phyloP scores from a whole-genome alignment of 2,329 filamentous ascomycete genomes.

The Paraconiothyrium sp. region DNA sequence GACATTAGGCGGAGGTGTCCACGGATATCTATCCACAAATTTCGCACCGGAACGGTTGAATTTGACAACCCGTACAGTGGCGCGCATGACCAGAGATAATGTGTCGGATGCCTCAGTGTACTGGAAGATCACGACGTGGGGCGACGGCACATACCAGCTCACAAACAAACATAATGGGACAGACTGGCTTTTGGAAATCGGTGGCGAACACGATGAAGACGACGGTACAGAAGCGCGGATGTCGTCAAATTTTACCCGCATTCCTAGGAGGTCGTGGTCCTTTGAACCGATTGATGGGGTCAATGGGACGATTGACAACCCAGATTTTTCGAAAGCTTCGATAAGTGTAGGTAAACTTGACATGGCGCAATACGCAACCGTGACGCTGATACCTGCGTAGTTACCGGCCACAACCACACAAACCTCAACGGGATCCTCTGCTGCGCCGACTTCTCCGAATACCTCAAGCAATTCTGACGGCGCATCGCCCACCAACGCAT shows the following conservation, averaged over 20 bases:
- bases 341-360: constrained; percentile 1
- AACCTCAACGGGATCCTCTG: neutral
- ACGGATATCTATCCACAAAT: constrained; percentile 25
- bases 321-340: constrained; percentile 21
- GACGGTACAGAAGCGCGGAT: constrained; percentile 18
- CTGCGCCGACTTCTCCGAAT: constrained; percentile 3
- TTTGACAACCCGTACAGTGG: constrained; percentile 21
- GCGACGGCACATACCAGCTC: constrained; percentile 33
- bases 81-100: constrained; percentile 28
- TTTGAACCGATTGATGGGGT: constrained; percentile 25
- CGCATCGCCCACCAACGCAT: constrained; percentile 5
- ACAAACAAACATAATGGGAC: constrained; percentile 31
- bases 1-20: constrained; percentile 23
- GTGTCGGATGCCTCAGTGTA: constrained; percentile 30
- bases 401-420: constrained; percentile 3
- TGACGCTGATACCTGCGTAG: neutral
- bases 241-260: constrained; percentile 27
- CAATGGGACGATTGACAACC: constrained; percentile 27
- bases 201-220: constrained; percentile 18
- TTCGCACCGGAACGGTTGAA: constrained; percentile 21
- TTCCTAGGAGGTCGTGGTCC: constrained; percentile 24
- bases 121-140: constrained; percentile 33
- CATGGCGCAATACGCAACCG: neutral
- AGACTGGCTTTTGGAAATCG: constrained; percentile 23
- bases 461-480: constrained; percentile 5